Evolutionary conservation across 2,329 filamentous ascomycete genomes (phyloP), one percentile per base, ranked within the genome.

Genomic region (Byssochlamys sp.): DNA sequence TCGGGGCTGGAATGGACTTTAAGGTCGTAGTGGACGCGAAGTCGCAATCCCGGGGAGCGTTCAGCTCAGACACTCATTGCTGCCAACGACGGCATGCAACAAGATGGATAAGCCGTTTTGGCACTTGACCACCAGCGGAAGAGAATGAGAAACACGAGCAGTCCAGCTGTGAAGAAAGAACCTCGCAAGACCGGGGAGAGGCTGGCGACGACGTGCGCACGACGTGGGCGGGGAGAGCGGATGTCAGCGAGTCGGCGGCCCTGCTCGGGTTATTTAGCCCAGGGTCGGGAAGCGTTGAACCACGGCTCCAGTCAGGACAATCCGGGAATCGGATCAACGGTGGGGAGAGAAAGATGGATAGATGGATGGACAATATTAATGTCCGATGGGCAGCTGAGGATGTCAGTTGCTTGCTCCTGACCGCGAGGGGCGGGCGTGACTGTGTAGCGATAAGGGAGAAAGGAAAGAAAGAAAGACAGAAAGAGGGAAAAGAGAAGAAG

Each of bases 261-360:
- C 39, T 19, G 39, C 39, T 45, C 39, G 39, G 39, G 39, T 19
- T 45, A 14, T 14, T 28, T 28, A 51, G 49, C 49, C 29, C 49
- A 28, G 49, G 49, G 49, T 51, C 49, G 25, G 49, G 25, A 51
- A 28, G 25, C 24, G 49, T 28, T 14, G 49, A 26, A 51, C 49
- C 49, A 51, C 49, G 49, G 49, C 4, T 26, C 49, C 49, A 51
- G 49, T 55, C n/a, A 19, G 45, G 51, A 57, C 28, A 31, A 55
- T 29, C 39, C 39, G 39, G 39, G 39, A 45, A 45, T 45, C 39
- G 39, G 39, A 9, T 45, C n/a, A 14, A 45, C 4, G 39, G 39
- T 14, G 39, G 39, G 39, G 39, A 33, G 39, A 45, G 39, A 45
- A 19, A 45, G 39, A 45, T 45, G 19, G 39, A 45, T 45, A 45